A percentile compares a stretch with the other conserved stretches of the same genome.
Evolutionary conservation across 805 yeast genomes (phyloP).

Genomic region (Pichia kluyveri): DNA sequence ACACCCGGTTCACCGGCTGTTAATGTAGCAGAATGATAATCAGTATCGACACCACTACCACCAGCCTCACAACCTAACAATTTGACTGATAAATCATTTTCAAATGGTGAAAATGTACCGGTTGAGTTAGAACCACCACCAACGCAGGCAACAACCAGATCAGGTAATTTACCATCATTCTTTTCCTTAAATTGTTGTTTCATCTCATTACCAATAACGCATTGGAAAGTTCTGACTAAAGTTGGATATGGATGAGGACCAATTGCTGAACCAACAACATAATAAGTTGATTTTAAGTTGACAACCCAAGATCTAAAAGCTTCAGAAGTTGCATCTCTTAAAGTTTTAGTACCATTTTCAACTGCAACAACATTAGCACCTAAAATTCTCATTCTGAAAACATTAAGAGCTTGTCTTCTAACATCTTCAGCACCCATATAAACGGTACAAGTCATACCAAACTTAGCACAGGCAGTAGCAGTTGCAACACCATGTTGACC

Average conservation of each 20-base stretch:
- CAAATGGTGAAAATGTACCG: slow-evolving; percentile 94
- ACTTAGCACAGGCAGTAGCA: slow-evolving; percentile 86
- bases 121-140: slow-evolving; percentile 98
- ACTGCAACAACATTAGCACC: slow-evolving; percentile 96
- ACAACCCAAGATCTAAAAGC: slow-evolving; percentile 96
- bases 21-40: slow-evolving; percentile 87
- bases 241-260: slow-evolving; percentile 99
- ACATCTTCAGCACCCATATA: slow-evolving; percentile 99
- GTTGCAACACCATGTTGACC: slow-evolving; percentile 94
- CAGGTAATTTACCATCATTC: slow-evolving; percentile 79
- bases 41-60: slow-evolving; percentile 90
- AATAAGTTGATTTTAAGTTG: slow-evolving; percentile 76
- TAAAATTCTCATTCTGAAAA: slow-evolving; percentile 90
- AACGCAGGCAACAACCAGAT: slow-evolving; percentile 95
- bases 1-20: slow-evolving; percentile 97
- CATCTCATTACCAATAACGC: slow-evolving; percentile 92
- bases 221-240: slow-evolving; percentile 95
- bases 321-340: slow-evolving; percentile 97
- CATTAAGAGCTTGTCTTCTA: slow-evolving; percentile 96
- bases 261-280: slow-evolving; percentile 95
- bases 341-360: slow-evolving; percentile 87
- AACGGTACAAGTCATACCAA: slow-evolving; percentile 88
- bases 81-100: slow-evolving; percentile 66
- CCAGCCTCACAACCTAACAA: slow-evolving; percentile 97
- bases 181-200: slow-evolving; percentile 78